These are phyloP conservation scores for Linderniella brevidens DNA, from an alignment of 257 asterid species.

Conservation along the genomic window DNA sequence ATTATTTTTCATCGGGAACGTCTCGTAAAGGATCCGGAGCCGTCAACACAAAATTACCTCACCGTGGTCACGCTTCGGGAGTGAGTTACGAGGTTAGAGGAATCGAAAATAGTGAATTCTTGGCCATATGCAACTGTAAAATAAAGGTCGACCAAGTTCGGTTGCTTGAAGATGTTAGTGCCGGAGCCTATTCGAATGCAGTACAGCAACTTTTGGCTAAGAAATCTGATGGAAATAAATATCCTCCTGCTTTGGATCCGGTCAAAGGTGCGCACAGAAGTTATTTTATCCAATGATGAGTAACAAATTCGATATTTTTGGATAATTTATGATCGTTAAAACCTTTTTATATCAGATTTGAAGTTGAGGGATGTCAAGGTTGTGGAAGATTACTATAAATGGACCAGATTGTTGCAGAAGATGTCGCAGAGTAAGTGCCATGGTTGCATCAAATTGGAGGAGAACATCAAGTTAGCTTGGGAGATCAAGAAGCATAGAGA, in stretches of 20 bases:
- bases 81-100: conserved; percentile 76
- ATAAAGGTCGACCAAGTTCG: conserved; percentile 72
- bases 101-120: conserved; percentile 45
- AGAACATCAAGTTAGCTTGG: conserved; percentile 59
- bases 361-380: conserved; percentile 57
- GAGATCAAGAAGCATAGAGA: conserved; percentile 47
- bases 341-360: conserved; percentile 44
- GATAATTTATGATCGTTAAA: no score
- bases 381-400: conserved; percentile 48
- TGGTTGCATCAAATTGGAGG: conserved; percentile 77
- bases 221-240: conserved; percentile 70
- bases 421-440: conserved; percentile 87
- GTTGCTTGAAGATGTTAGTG: conserved; percentile 83
- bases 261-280: conserved; percentile 39
- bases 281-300: conserved; percentile 5
- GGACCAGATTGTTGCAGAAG: conserved; percentile 63
- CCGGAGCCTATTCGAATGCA: conserved; percentile 63
- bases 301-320: no score
- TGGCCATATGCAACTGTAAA: conserved; percentile 55
- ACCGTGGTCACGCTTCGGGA: conserved; percentile 72
- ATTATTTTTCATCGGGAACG: conserved; percentile 43
- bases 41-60: conserved; percentile 67
- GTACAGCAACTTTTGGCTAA: conserved; percentile 58
- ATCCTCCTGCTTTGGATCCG: conserved; percentile 88
- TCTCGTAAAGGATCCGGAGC: conserved; percentile 75